phyloP scores from a whole-genome alignment of 768 basidiomycete genomes.

The Auricularia cornea region DNA sequence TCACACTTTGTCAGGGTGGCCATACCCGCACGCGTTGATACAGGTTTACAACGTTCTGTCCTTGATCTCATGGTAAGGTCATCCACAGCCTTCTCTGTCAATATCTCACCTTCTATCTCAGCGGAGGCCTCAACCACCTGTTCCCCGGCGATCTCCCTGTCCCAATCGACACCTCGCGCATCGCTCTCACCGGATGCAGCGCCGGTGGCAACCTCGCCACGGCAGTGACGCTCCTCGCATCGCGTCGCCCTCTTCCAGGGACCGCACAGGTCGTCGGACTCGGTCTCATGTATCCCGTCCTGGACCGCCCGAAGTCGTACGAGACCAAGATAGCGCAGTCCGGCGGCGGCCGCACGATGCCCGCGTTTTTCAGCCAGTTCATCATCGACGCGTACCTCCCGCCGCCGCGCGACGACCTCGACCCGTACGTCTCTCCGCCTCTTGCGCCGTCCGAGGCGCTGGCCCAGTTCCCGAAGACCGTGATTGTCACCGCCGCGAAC shows the following conservation, averaged over 20 bases:
- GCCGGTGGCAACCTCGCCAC: slow-evolving; percentile 13
- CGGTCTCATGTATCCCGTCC: slow-evolving; percentile 11
- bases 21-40: slow-evolving; percentile 11
- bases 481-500: slow-evolving; percentile 11
- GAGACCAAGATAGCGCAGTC: slow-evolving; percentile 8
- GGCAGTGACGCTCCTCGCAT: slow-evolving; percentile 7
- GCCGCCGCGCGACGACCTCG: slow-evolving; percentile 4
- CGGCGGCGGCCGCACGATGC: slow-evolving; percentile 5
- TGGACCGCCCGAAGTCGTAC: slow-evolving; percentile 10
- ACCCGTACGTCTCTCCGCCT: slow-evolving; percentile 10
- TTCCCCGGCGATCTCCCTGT: not conserved
- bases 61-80: slow-evolving; percentile 8
- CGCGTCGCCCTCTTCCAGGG: slow-evolving; percentile 7
- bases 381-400: slow-evolving; percentile 11
- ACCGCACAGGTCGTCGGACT: slow-evolving; percentile 4
- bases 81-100: not conserved
- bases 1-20: slow-evolving; percentile 2
- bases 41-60: slow-evolving; percentile 6
- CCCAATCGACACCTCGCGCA: slow-evolving; percentile 4
- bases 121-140: slow-evolving; percentile 7
- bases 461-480: slow-evolving; percentile 8
- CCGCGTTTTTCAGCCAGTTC: slow-evolving; percentile 7
- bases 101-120: not conserved
- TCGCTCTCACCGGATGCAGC: slow-evolving; percentile 11
- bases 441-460: slow-evolving; percentile 4